Conservation (phyloP, 352 stramenopile genomes). For the Globisporangium splendens region DNA sequence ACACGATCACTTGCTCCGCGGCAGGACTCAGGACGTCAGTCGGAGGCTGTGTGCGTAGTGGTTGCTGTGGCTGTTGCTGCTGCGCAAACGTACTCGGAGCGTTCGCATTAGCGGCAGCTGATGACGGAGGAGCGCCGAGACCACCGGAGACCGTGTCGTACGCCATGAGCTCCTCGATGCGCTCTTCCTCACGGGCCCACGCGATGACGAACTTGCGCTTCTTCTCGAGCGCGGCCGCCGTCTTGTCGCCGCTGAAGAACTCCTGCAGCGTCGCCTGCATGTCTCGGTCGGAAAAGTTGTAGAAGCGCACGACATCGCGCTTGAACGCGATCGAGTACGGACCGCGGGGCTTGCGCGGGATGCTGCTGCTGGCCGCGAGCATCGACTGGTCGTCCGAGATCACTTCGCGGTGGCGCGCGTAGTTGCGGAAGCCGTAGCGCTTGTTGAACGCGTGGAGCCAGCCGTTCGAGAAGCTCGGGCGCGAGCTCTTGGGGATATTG, state of each 20-base stretch:
- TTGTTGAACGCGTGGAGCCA: slow-evolving; percentile 19
- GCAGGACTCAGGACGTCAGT: slow-evolving; percentile 5
- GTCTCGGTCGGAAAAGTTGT: slow-evolving; percentile 10
- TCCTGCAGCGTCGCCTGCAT: slow-evolving; percentile 14
- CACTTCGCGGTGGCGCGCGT: slow-evolving; percentile 17
- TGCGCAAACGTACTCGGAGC: neutral
- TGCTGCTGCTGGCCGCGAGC: slow-evolving; percentile 7
- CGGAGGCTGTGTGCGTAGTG: neutral
- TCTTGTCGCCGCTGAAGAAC: slow-evolving; percentile 15
- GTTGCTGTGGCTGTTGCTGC: slow-evolving; percentile 8
- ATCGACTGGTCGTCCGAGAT: slow-evolving; percentile 11
- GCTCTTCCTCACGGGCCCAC: slow-evolving; percentile 14
- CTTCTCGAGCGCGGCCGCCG: slow-evolving; percentile 14
- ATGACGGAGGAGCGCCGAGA: neutral
- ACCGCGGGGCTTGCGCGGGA: slow-evolving; percentile 8
- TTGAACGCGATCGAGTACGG: slow-evolving; percentile 19
- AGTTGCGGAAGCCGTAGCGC: slow-evolving; percentile 20
- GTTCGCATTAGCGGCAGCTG: neutral
- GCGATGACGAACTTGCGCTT: slow-evolving; percentile 16
- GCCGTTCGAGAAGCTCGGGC: slow-evolving; percentile 16
- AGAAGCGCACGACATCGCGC: slow-evolving; percentile 17
- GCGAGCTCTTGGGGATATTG: slow-evolving; percentile 8
- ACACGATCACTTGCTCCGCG: slow-evolving; percentile 12
- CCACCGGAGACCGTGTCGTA: slow-evolving; percentile 8
- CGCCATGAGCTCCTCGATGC: slow-evolving; percentile 16